Evolutionary conservation across 768 basidiomycete genomes (phyloP).

Genomic region (Pisolithus microcarpus): DNA sequence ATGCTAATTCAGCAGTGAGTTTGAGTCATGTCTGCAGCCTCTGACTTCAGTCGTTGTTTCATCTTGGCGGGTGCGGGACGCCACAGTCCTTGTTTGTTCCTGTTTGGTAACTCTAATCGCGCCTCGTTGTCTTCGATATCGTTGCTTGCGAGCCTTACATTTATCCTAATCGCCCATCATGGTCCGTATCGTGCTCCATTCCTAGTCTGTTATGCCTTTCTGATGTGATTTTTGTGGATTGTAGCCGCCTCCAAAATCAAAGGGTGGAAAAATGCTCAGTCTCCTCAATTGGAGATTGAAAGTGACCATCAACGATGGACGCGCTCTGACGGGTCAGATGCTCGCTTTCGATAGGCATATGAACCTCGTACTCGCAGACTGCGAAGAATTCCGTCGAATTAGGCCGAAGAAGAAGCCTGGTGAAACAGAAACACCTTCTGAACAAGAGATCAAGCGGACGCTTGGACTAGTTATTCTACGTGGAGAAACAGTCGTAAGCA

Average conservation of each 20-base stretch:
- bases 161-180: constrained; percentile 44
- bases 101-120: constrained; percentile 25
- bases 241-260: constrained; percentile 94
- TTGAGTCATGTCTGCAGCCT: no score
- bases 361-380: constrained; percentile 97
- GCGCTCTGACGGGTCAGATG: constrained; percentile 95
- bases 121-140: constrained; percentile 20
- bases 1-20: no score
- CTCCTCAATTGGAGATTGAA: constrained; percentile 98
- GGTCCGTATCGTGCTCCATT: constrained; percentile 34
- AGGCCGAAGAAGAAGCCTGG: constrained; percentile 88
- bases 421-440: constrained; percentile 59
- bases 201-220: neutral
- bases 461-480: constrained; percentile 95
- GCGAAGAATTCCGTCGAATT: constrained; percentile 94
- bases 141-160: constrained; percentile 11
- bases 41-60: no score
- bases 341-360: constrained; percentile 99
- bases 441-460: constrained; percentile 93
- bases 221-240: constrained; percentile 6
- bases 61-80: neutral
- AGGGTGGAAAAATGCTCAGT: constrained; percentile 96
- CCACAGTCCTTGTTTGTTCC: constrained; percentile 20
- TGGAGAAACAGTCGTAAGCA: constrained; percentile 92
- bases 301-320: constrained; percentile 95